Conservation (phyloP, 2,329 filamentous ascomycete genomes). For the Pseudohalonectria lignicola region DNA sequence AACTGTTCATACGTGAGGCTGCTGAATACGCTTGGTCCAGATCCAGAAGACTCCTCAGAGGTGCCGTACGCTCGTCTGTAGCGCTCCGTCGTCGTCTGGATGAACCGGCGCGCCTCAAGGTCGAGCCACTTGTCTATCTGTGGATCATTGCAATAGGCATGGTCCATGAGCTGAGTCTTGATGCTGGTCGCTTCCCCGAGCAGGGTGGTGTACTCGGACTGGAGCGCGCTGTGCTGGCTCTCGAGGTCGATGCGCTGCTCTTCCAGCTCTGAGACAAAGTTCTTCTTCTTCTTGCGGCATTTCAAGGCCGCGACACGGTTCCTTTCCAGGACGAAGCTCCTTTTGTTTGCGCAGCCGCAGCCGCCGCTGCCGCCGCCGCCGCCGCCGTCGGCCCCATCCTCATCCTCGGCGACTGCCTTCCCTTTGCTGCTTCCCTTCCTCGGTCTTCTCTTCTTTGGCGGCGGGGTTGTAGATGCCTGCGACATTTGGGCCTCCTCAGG, state of each 20-base stretch:
- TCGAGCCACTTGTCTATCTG: conserved; percentile 44
- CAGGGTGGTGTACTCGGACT: conserved; percentile 29
- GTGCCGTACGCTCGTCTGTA: conserved; percentile 4
- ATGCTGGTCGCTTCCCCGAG: conserved; percentile 32
- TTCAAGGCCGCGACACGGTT: conserved; percentile 66
- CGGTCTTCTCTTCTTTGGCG: conserved; percentile 1
- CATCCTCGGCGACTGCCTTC: background rate
- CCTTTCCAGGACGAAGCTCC: conserved; percentile 52
- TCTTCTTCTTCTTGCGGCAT: conserved; percentile 57
- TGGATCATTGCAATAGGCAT: conserved; percentile 38
- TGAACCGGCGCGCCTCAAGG: conserved; percentile 37
- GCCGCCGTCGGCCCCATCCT: conserved; percentile 19
- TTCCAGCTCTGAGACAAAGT: conserved; percentile 38
- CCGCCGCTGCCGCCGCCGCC: too few relatives aligned
- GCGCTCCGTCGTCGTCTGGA: conserved; percentile 14
- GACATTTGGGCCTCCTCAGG: background rate
- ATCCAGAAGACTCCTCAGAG: too few relatives aligned
- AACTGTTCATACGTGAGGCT: background rate
- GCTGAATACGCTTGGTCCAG: too few relatives aligned
- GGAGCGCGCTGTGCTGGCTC: conserved; percentile 27
- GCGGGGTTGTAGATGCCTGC: background rate
- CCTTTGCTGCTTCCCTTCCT: too few relatives aligned
- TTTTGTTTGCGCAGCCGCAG: too few relatives aligned
- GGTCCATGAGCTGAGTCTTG: conserved; percentile 39
- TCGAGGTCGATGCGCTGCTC: conserved; percentile 32